Evolutionary conservation across 1,284 basidiomycete species (phyloP).

Genomic region (Caloboletus firmus): DNA sequence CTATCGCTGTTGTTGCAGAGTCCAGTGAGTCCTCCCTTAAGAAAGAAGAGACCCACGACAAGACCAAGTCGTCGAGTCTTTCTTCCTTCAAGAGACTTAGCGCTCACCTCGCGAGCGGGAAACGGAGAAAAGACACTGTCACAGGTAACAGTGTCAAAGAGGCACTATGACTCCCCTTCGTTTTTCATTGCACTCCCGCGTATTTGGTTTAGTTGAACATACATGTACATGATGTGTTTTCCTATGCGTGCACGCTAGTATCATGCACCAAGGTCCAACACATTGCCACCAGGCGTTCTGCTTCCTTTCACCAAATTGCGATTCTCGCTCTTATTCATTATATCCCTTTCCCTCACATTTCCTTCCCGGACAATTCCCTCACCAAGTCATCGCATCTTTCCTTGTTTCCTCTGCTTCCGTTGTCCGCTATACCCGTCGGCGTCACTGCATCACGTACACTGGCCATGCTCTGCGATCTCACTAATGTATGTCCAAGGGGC

Average conservation of each 20-base stretch:
- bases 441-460: constrained; percentile 32
- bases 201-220: constrained; percentile 24
- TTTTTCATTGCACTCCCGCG: constrained; percentile 6
- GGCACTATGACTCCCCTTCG: constrained; percentile 26
- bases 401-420: constrained; percentile 7
- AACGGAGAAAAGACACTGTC: constrained; percentile 55
- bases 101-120: constrained; percentile 35
- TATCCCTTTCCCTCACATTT: constrained; percentile 7
- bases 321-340: constrained; percentile 11
- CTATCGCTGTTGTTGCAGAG: constrained; percentile 21
- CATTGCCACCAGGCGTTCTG: constrained; percentile 3
- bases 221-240: constrained; percentile 22
- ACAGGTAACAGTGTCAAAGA: constrained; percentile 39
- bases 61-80: constrained; percentile 49
- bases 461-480: constrained; percentile 30
- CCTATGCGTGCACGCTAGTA: constrained; percentile 12
- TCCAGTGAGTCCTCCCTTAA: constrained; percentile 14
- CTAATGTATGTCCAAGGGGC: constrained; percentile 31
- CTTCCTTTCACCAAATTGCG: constrained; percentile 6
- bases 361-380: constrained; percentile 8
- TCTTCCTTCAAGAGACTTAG: constrained; percentile 58
- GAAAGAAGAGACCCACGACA: constrained; percentile 44
- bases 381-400: constrained; percentile 15
- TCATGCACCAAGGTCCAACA: constrained; percentile 8
- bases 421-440: constrained; percentile 33